Base-by-base conservation (phyloP, 306 rosid genomes). In the Vachellia pachyceras region DNA sequence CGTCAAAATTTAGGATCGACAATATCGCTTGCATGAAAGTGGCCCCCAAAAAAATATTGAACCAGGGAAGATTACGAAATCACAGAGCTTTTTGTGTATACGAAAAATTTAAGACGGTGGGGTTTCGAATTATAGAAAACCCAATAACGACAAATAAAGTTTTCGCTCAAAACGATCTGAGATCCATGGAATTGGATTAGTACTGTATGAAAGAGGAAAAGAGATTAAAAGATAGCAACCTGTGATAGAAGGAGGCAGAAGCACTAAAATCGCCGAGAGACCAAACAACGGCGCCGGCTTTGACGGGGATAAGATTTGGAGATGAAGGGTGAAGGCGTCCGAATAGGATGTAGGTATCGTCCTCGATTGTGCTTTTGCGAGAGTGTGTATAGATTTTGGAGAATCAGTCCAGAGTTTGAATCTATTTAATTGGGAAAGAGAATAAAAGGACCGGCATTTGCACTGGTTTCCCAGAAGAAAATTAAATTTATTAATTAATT, bases 1-100 rank as follows among this genome's bases (percentile, higher is more conserved):
- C 12, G 25, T 15, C n/a, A 83, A 67, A 45, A 22, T 52, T 58
- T 37, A 67, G 77, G 91, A 84, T 89, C 89, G 76, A 79, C 10
- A 7, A 66, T 75, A 68, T n/a, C 60, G 45, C 14, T 18, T 55
- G 22, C 17, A 60, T 7, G 60, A 67, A 79, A 74, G 73, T 7
- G 72, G 68, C 54, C 29, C 29, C 25, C 2, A 55, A n/a, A 25
- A 50, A 0, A 77, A 65, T 57, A 42, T 1, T 4, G 37, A 78
- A 88, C 94, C 90, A 76, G 44, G 22, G 39, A 37, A 73, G 50
- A 76, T 55, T 79, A 82, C 23, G 55, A 33, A 36, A 67, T 61
- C 23, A 82, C 29, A 42, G 72, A 64, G 42, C 29, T 74, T 9
- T 5, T 77, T 12, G 41, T 12, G 2, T 17, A 23, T 12, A 10